Conservation (phyloP, 2,329 filamentous ascomycete species). For the Cladosporium sp. region DNA sequence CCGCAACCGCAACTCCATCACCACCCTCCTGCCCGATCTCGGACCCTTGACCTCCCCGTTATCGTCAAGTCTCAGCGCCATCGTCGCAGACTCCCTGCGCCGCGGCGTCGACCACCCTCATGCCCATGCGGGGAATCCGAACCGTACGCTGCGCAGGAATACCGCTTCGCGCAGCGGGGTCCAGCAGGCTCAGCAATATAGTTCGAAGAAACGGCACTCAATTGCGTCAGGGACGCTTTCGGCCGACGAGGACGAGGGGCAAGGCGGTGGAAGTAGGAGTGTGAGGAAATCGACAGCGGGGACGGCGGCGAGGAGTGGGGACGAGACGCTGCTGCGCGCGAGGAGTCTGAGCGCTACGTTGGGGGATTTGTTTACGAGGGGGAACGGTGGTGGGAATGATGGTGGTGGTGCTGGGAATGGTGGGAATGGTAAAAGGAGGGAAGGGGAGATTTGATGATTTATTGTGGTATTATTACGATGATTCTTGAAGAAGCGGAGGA, state of each 20-base stretch:
- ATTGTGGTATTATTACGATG: too few species aligned
- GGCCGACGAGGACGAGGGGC: constrained; percentile 2
- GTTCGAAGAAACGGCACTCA: constrained; percentile 1
- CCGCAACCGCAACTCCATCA: constrained; percentile 47
- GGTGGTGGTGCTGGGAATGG: not conserved
- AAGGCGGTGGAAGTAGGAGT: not conserved
- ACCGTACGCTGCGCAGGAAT: constrained; percentile 1
- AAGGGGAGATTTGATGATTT: too few species aligned
- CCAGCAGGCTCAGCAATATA: not conserved
- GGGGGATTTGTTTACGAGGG: constrained; percentile 8
- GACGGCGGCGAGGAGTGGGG: not conserved
- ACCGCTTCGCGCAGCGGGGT: constrained; percentile 5
- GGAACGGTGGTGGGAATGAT: not conserved
- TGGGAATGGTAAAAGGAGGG: not conserved
- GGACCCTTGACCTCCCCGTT: constrained; percentile 58
- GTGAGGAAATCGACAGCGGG: too few species aligned
- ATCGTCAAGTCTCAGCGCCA: constrained; percentile 56
- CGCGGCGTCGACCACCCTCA: constrained; percentile 29
- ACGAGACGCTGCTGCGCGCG: not conserved
- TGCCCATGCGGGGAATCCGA: not conserved
- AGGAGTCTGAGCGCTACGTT: constrained; percentile 10
- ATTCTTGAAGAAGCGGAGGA: too few species aligned
- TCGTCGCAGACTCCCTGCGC: constrained; percentile 63
- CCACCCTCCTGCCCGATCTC: constrained; percentile 46
- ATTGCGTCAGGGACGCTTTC: constrained; percentile 10